These are phyloP conservation scores for Kuraishia piskuri DNA, from an alignment of 805 yeast genomes.

Conservation along the genomic window DNA sequence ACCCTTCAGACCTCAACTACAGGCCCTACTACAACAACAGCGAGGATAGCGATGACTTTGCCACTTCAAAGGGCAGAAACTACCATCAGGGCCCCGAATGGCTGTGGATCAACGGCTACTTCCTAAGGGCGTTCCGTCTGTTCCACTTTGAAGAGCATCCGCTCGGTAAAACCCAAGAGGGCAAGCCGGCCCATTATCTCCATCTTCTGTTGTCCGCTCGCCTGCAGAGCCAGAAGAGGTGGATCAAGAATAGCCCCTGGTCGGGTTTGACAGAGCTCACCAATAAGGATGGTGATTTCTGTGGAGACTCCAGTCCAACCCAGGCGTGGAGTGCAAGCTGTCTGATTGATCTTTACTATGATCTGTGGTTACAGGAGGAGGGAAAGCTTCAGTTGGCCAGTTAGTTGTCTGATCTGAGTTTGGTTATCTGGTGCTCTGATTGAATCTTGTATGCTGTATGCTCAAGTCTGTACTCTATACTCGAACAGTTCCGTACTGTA, in stretches of 20 bases:
- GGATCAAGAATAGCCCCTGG: constrained; percentile 80
- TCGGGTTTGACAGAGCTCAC: constrained; percentile 91
- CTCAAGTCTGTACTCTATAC: too few relatives aligned
- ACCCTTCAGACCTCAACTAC: constrained; percentile 87
- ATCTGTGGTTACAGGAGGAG: constrained; percentile 33
- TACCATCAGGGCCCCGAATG: constrained; percentile 99
- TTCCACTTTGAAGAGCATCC: constrained; percentile 37
- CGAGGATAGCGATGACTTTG: constrained; percentile 77
- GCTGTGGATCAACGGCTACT: constrained; percentile 90
- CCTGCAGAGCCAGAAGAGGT: constrained; percentile 52
- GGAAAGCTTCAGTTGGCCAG: neutral
- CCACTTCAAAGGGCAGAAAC: constrained; percentile 91
- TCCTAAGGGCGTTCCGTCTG: constrained; percentile 64
- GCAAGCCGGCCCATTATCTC: constrained; percentile 38
- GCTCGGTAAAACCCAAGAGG: constrained; percentile 23
- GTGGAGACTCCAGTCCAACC: constrained; percentile 86
- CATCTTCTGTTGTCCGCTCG: constrained; percentile 53
- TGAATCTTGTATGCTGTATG: too few relatives aligned
- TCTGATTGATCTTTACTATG: constrained; percentile 69
- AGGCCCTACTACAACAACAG: constrained; percentile 82
- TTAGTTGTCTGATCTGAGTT: neutral
- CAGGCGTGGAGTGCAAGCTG: constrained; percentile 97
- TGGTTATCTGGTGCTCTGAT: too few relatives aligned
- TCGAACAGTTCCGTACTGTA: too few relatives aligned
- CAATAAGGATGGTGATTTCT: constrained; percentile 74